Conservation (phyloP, 257 asterid species). For the Gynochthodes officinalis region DNA sequence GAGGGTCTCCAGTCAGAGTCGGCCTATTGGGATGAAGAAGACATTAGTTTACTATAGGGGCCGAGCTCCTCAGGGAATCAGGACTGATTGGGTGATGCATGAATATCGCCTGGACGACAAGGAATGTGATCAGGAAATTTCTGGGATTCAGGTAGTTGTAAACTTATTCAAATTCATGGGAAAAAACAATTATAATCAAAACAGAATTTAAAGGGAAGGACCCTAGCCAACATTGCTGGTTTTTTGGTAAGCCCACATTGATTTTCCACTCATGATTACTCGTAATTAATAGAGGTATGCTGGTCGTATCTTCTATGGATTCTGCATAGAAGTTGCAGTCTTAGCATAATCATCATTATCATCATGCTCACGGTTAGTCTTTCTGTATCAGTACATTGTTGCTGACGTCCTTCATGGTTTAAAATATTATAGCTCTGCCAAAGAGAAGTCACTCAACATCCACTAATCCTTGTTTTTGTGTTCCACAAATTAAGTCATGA, state of each 20-base stretch:
- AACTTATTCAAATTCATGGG: neutral
- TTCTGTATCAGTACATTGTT: neutral
- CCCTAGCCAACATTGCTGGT: no score
- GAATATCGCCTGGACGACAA: slow-evolving; percentile 86
- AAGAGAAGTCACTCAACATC: neutral
- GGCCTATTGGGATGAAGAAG: slow-evolving; percentile 92
- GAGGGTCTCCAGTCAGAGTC: slow-evolving; percentile 64
- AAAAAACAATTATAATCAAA: neutral
- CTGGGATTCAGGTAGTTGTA: slow-evolving; percentile 85
- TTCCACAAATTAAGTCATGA: no score
- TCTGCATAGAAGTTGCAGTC: neutral
- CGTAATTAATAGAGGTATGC: neutral
- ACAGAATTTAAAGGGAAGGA: no score
- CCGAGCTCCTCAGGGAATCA: slow-evolving; percentile 89
- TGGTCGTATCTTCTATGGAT: neutral
- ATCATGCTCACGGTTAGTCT: no score
- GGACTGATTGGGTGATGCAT: slow-evolving; percentile 98
- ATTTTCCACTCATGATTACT: neutral
- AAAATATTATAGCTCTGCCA: neutral
- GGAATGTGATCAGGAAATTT: slow-evolving; percentile 62
- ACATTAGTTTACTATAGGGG: slow-evolving; percentile 85
- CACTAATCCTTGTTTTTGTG: neutral
- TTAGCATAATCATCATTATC: neutral
- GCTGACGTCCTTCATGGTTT: no score
- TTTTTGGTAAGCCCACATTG: neutral